Evolutionary conservation across 2,329 filamentous ascomycete species (phyloP), one percentile per base, ranked within the genome.

Genomic region (Cladosporium austrohemisphaericum): DNA sequence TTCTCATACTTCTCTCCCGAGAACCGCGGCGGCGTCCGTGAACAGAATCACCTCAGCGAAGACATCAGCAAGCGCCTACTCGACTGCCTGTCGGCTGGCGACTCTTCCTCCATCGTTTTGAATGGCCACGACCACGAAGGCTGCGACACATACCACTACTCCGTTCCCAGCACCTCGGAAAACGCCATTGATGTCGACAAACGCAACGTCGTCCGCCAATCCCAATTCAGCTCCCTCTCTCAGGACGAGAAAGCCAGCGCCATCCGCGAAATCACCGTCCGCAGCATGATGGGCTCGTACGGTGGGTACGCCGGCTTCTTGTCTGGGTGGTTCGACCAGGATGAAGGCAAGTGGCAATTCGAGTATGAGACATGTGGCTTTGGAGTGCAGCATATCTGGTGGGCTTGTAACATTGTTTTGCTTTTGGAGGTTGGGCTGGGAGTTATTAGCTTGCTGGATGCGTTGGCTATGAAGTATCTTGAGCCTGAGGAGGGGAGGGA

Each of bases 241-340:
- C 9, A 13, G 5, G 31, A 36, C n/a, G 23, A 47, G 7, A 47
- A 47, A n/a, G 18, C 25, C 1, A 5, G 23, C 13, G 31, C 44
- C 8, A 74, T 96, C 5, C 77, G 92, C 22, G 93, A 98, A 69
- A 82, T 97, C 56, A 98, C 93, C 0, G 86, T 98, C 2, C 83
- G 91, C 52, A 95, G 89, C 68, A 97, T 98, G 90, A 98, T 98
- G 93, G 93, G 93, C 49, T 87, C 88, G 50, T 98, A 86, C 68
- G 85, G 83, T n/a, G 93, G 93, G 16, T 93, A 96, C 65, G 89
- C 90, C 0, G 93, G 90, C 0, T 74, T 98, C 33, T 70, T 98
- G 32, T 93, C 86, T 54, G 78, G 87, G 1, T 98, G 92, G 92
- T 97, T 92, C 63, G 88, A 97, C 65, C 68, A 79, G 49, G 73